Evolutionary conservation across 352 stramenopile species (phyloP).

Genomic region (Thraustotheca clavata): DNA sequence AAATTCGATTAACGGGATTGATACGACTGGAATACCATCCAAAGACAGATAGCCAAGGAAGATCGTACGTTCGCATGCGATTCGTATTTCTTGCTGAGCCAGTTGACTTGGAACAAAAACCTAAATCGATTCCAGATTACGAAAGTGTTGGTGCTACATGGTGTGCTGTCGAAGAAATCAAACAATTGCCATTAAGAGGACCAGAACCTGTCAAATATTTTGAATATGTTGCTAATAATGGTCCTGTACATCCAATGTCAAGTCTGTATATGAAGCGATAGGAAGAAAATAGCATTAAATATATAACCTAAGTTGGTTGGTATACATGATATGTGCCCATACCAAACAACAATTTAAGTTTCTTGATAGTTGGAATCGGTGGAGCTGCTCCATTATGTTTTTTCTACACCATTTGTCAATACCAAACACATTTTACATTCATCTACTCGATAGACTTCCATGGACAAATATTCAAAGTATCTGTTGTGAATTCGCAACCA

Average conservation of each 20-base stretch:
- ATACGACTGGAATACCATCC: constrained; percentile 82
- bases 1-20: constrained; percentile 66
- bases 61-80: constrained; percentile 76
- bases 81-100: constrained; percentile 81
- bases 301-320: constrained; percentile 26
- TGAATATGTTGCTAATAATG: constrained; percentile 52
- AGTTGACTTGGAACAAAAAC: constrained; percentile 59
- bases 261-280: constrained; percentile 36
- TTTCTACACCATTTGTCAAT: constrained; percentile 25
- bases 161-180: constrained; percentile 64
- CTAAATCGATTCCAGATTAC: constrained; percentile 84
- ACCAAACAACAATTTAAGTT: constrained; percentile 62
- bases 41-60: constrained; percentile 56
- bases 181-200: constrained; percentile 50
- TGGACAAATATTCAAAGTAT: constrained; percentile 61
- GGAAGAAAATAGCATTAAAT: not conserved
- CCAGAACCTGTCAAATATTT: constrained; percentile 71
- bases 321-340: constrained; percentile 52
- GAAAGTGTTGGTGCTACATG: constrained; percentile 75
- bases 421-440: not conserved
- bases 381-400: constrained; percentile 62
- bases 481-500: constrained; percentile 74
- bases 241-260: constrained; percentile 56
- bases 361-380: constrained; percentile 39
- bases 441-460: constrained; percentile 51